These are phyloP conservation scores for Mallotus repandus DNA, from an alignment of 441 rosid genomes.

Conservation along the genomic window DNA sequence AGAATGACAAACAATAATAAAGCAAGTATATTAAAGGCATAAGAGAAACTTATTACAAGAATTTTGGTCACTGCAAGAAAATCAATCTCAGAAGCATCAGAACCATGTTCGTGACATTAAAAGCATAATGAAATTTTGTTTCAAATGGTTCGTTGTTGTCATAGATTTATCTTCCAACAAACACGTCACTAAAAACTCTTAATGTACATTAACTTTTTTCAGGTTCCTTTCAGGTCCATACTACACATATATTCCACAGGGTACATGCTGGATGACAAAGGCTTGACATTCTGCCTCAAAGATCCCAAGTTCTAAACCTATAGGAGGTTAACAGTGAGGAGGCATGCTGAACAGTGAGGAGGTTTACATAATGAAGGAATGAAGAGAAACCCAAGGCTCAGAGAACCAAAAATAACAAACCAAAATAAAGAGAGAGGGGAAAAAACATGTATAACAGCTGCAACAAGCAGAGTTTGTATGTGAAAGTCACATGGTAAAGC, in stretches of 20 bases:
- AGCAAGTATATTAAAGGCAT: neutral
- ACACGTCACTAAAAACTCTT: neutral
- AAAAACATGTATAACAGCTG: neutral
- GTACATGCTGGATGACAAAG: neutral
- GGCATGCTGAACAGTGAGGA: neutral
- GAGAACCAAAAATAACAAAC: neutral
- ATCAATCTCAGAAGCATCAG: neutral
- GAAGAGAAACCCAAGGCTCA: neutral
- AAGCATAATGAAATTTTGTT: neutral
- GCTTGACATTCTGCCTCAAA: slow-evolving; percentile 11
- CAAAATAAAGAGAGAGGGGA: neutral
- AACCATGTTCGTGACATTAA: neutral
- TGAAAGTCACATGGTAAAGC: neutral
- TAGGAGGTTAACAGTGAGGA: neutral
- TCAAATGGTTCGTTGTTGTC: neutral
- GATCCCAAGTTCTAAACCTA: neutral
- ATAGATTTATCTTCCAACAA: neutral
- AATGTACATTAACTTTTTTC: neutral
- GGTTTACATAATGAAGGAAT: neutral
- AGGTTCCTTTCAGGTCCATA: neutral
- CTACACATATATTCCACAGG: neutral
- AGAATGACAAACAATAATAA: slow-evolving; percentile 10
- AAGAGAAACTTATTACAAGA: neutral
- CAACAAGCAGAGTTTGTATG: slow-evolving; percentile 6
- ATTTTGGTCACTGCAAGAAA: neutral